Percentiles rank a stretch among this genome's conserved stretches.
phyloP scores from a whole-genome alignment of 257 asterid genomes.

The Misopates orontium region DNA sequence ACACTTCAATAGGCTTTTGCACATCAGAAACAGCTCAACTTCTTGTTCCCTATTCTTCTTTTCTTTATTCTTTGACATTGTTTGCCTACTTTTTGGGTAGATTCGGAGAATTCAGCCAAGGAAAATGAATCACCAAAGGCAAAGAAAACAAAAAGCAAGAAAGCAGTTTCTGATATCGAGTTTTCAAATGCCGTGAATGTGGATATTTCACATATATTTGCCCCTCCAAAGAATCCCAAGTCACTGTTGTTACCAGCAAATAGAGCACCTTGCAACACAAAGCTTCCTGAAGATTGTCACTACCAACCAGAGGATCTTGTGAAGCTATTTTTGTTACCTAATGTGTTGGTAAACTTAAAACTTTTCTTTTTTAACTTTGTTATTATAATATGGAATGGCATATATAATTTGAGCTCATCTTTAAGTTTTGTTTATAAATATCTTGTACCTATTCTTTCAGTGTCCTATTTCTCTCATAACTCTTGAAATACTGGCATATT shows the following conservation, averaged over 20 bases:
- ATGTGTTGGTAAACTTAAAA: slow-evolving; percentile 62
- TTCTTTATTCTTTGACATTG: slow-evolving; percentile 15
- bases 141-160: slow-evolving; percentile 64
- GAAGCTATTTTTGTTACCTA: slow-evolving; percentile 85
- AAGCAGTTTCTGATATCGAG: slow-evolving; percentile 63
- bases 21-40: slow-evolving; percentile 8
- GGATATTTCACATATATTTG: slow-evolving; percentile 62
- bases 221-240: slow-evolving; percentile 89
- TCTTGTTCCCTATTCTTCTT: slow-evolving; percentile 13
- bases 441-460: neutral
- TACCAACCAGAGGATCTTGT: slow-evolving; percentile 96
- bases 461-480: slow-evolving; percentile 5
- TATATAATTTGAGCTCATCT: neutral
- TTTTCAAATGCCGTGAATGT: slow-evolving; percentile 55
- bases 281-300: slow-evolving; percentile 97
- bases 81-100: slow-evolving; percentile 39
- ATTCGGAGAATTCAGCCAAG: slow-evolving; percentile 48
- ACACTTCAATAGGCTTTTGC: slow-evolving; percentile 25
- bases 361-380: neutral
- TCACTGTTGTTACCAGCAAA: slow-evolving; percentile 68
- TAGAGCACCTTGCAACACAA: slow-evolving; percentile 65
- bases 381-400: neutral
- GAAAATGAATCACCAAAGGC: slow-evolving; percentile 66
- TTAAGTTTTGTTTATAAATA: neutral
- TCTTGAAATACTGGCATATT: slow-evolving; percentile 6